Evolutionary conservation across 2,329 filamentous ascomycete species (phyloP), one percentile per base, ranked within the genome.

Genomic region (Cryphonectria nitschkei): DNA sequence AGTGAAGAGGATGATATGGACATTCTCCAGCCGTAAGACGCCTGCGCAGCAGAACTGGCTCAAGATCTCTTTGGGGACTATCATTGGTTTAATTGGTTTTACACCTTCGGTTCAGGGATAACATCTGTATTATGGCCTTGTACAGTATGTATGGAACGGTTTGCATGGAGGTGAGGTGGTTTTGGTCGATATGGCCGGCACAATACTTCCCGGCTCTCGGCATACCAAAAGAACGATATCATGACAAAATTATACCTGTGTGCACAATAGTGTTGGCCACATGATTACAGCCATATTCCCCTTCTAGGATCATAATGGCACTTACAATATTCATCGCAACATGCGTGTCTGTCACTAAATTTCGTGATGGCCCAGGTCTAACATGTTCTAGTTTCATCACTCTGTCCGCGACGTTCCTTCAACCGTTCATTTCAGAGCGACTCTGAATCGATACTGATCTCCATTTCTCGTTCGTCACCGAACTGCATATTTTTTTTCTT

Each of bases 1-100:
- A 80, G 72, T 5, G 83, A 85, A 19, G 86, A 88, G 5, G 86
- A 89, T 73, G 87, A 89, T 76, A 86, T 90, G 82, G 83, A 86
- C 70, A 82, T 85, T 72, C 68, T 85, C 34, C 41, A 16, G 54
- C 54, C 29, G 16, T 58, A 29, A 58, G 54, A 26, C 26, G 26
- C 26, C 26, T 26, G 26, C 26, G 26, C 26, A 26, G 26, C 26
- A 58, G 26, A 8, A 34, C 19, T 29, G 16, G 26, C 29, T 19
- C 14, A 13, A 3, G 32, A 7, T 14, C 14, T 19, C 29, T 19
- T 19, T 50, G 26, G 54, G 29, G 7, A 58, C 13, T 56, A 56
- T 29, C 54, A 50, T 46, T 22, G 43, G 43, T 8, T 50, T 8
- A 19, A 29, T 32, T 8, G 54, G 54, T 29, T 58, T 8, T 58